Base-by-base conservation (phyloP, 2,329 filamentous ascomycete genomes). In the Sclerotinia borealis region DNA sequence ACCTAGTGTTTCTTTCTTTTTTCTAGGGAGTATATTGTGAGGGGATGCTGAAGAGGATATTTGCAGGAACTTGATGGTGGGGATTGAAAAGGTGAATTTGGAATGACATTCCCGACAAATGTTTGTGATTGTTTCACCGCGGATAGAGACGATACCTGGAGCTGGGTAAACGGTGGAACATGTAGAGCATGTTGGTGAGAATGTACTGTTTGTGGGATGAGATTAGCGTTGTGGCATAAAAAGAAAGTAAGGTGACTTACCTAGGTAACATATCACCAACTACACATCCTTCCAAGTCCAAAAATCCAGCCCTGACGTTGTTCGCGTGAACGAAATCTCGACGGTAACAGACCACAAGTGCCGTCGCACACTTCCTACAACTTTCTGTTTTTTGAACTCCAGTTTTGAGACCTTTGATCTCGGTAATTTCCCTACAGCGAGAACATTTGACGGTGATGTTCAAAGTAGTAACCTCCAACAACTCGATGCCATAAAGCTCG, bases 71-170 rank as follows among this genome's bases (percentile, higher is more conserved):
- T 89, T 91, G 67, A 92, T 83, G 66, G 92, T 86, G 29, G 89
- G 88, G 52, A 95, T 84, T 73, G 86, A 87, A 76, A 95, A 91
- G 19, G 84, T 89, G 83, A 95, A 93, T 73, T 88, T 89, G 60
- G 81, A 80, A 78, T 95, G 91, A 74, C 91, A 96, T 70, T 89
- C 84, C 55, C 91, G 85, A 76, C 91, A 96, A 43, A 91, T 83
- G 64, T 91, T 90, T 71, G 86, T 87, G 27, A 85, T 83, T 22
- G 84, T 85, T 65, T 93, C 90, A 51, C 90, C 90, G 31, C 88
- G 82, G 7, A 93, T 89, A 5, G 89, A 86, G 19, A 87, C 81
- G 39, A 95, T 81, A 0, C 89, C 90, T 22, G 82, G 80, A 10
- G 75, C 73, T 4, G 83, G 82, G 66, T 86, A 85, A 1, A 84